Evolutionary conservation across 2,329 filamentous ascomycete genomes (phyloP), one percentile per base, ranked within the genome.

Genomic region (Fusarium dimerum): DNA sequence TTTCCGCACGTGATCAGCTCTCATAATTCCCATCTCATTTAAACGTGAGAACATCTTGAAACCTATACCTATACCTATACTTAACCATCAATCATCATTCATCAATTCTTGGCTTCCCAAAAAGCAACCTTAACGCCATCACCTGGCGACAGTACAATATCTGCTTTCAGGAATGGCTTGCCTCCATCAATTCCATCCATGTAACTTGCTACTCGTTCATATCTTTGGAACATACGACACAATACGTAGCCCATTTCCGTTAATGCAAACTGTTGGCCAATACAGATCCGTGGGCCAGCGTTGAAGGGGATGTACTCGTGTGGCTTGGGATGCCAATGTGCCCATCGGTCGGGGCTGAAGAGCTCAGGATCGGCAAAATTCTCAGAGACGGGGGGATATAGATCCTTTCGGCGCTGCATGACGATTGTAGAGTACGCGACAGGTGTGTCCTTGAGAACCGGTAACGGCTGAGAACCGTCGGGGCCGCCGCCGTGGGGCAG

Each of bases 191-290:
- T 62, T n/a, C 71, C 68, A 8, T 68, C 57, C 82, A 85, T 85
- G 60, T 78, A 73, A 63, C 74, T 82, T 63, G 84, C 81, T 8
- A 91, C 75, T 11, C 77, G 72, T 49, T 85, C 83, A 66, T 88
- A 94, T 20, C 80, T 78, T 75, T 93, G 90, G 66, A 92, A 82
- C 59, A 93, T 65, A 42, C 89, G 77, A 29, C 86, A 85, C 54
- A 91, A 78, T 10, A 88, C 85, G 67, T 92, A 92, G 30, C 76
- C 76, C 76, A 89, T 89, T 76, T 92, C 88, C 0, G 88, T 90
- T 43, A 92, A 72, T 13, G 89, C 90, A 68, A 92, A 93, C 70
- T 93, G 88, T 77, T 93, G 88, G 2, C 88, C 88, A 53, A 92
- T 83, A 70, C 88, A 90, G 65, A 90, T 88, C 32, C 88, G 76